A percentile compares a stretch with the other conserved stretches of the same genome.
phyloP scores from a whole-genome alignment of 441 rosid species.

The Pelargonium citronellum region DNA sequence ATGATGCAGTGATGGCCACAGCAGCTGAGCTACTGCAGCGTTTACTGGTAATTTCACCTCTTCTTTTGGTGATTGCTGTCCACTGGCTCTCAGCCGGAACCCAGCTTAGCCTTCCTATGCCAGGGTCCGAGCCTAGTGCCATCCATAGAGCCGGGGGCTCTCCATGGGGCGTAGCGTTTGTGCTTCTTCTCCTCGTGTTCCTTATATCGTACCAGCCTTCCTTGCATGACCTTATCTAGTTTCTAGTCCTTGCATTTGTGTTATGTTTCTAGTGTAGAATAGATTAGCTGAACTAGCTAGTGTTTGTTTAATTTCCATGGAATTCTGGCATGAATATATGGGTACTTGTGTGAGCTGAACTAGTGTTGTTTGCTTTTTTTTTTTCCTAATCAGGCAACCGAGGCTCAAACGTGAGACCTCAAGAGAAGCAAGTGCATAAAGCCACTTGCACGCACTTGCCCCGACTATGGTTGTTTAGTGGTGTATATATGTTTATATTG shows the following conservation, averaged over 20 bases:
- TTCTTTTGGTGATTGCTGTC: slow-evolving; percentile 41
- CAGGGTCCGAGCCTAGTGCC: slow-evolving; percentile 49
- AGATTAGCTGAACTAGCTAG: background rate
- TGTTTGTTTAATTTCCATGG: background rate
- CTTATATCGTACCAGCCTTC: slow-evolving; percentile 46
- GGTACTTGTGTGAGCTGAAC: background rate
- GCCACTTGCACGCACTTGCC: no score
- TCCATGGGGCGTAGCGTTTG: slow-evolving; percentile 51
- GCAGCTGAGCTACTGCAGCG: slow-evolving; percentile 45
- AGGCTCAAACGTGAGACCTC: no score
- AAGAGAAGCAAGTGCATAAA: no score
- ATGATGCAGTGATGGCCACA: slow-evolving; percentile 47
- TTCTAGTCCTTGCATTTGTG: slow-evolving; percentile 19
- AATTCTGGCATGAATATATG: background rate
- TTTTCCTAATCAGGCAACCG: no score
- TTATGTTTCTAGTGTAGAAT: background rate
- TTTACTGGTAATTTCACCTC: slow-evolving; percentile 42
- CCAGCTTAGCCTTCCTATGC: slow-evolving; percentile 35
- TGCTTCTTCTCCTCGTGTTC: slow-evolving; percentile 38
- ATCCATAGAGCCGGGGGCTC: slow-evolving; percentile 59
- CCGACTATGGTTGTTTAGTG: no score
- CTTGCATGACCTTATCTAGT: slow-evolving; percentile 27
- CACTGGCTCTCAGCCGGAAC: slow-evolving; percentile 48
- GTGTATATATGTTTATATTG: no score
- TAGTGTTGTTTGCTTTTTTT: no score